A percentile compares a stretch with the other conserved stretches of the same genome.
Conservation (phyloP, 2,329 filamentous ascomycete species). For the Colletotrichum shisoi region DNA sequence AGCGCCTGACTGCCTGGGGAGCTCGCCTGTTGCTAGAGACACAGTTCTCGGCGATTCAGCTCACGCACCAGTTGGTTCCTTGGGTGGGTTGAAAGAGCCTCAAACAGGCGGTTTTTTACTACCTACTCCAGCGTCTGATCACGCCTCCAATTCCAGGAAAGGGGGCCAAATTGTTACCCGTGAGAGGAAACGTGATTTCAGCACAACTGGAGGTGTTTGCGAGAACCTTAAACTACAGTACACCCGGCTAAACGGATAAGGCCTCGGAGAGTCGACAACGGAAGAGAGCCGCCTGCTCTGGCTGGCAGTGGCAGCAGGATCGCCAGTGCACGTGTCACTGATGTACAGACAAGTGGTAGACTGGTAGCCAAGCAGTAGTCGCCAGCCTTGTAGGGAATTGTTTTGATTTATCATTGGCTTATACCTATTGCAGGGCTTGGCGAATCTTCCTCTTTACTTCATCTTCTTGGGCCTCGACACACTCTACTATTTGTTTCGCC, state of each 20-base stretch:
- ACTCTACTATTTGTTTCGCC: background rate
- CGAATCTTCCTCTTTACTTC: background rate
- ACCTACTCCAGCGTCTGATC: constrained; percentile 7
- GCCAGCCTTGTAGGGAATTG: background rate
- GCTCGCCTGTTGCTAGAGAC: background rate
- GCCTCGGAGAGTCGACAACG: background rate
- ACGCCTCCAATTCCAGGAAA: background rate
- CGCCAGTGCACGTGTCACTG: background rate
- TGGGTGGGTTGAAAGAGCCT: background rate
- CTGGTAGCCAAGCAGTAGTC: background rate
- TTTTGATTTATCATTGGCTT: background rate
- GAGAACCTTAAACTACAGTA: background rate
- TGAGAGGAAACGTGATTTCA: background rate
- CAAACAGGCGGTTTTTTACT: constrained; percentile 6
- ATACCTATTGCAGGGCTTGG: constrained; percentile 3
- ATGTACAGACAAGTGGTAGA: background rate
- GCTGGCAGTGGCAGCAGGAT: background rate
- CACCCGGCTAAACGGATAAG: background rate
- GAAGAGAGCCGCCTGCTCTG: background rate
- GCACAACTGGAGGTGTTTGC: background rate
- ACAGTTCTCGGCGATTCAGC: background rate
- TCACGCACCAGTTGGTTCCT: background rate
- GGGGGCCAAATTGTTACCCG: background rate
- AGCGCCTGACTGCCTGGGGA: background rate
- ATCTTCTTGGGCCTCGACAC: background rate